phyloP scores from a whole-genome alignment of 1,284 basidiomycete genomes.

The Pascua guehoae region DNA sequence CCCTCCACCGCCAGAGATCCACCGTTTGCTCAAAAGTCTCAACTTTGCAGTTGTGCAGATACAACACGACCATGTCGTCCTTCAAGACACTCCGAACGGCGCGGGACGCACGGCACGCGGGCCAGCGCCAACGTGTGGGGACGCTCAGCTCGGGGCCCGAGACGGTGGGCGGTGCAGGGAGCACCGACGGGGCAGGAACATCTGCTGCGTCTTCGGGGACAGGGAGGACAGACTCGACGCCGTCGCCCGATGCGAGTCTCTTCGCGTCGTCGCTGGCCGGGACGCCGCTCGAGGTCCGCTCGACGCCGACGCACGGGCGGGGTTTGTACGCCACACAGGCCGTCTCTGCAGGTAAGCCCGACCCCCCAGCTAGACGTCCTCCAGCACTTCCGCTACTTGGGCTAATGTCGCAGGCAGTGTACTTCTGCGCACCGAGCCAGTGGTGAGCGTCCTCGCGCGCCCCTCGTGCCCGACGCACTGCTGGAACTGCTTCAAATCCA shows the following conservation, averaged over 20 bases:
- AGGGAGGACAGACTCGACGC: neutral
- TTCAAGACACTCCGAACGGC: neutral
- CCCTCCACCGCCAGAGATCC: no score
- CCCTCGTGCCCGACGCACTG: conserved; percentile 61
- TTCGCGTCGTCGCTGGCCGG: conserved; percentile 8
- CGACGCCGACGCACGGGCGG: conserved; percentile 21
- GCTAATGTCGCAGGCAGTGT: conserved; percentile 55
- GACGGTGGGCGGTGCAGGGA: no score
- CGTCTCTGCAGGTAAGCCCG: conserved; percentile 23
- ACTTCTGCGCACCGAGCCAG: conserved; percentile 59
- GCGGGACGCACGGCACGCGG: neutral
- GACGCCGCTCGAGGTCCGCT: conserved; percentile 25
- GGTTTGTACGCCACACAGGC: conserved; percentile 27
- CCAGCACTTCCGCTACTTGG: no score
- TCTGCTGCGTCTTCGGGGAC: neutral
- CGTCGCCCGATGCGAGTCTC: neutral
- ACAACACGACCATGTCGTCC: neutral
- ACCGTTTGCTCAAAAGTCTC: no score
- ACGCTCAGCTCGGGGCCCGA: neutral
- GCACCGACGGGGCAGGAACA: neutral
- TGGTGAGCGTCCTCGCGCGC: conserved; percentile 65
- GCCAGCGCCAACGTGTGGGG: neutral
- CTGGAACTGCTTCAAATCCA: conserved; percentile 11
- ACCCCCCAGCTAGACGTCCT: no score
- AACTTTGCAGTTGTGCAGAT: no score